A percentile compares a stretch with the other conserved stretches of the same genome.
Conservation (phyloP, 1,139 yeast species). For the Hemisphaericaspora subhashii region DNA sequence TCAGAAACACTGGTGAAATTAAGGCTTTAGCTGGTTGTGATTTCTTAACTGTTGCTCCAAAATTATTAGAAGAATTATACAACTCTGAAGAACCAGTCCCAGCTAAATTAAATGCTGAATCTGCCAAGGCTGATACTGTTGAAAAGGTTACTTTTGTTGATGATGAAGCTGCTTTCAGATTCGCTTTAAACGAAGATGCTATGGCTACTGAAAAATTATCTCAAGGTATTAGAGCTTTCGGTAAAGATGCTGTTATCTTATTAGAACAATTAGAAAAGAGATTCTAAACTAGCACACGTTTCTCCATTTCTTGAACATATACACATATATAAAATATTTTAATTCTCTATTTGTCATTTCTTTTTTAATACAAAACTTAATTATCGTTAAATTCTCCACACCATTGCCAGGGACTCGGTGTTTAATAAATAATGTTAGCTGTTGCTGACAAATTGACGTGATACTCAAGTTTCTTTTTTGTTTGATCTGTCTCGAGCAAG, state of each 20-base stretch:
- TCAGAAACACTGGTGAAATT: slow-evolving; percentile 97
- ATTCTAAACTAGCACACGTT: slow-evolving; percentile 33
- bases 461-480: too few species aligned
- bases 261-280: slow-evolving; percentile 75
- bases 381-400: neutral
- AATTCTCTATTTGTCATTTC: slow-evolving; percentile 2
- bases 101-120: slow-evolving; percentile 67
- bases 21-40: slow-evolving; percentile 97
- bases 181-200: slow-evolving; percentile 89
- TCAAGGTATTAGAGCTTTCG: slow-evolving; percentile 96
- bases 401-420: too few species aligned
- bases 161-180: slow-evolving; percentile 90
- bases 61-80: slow-evolving; percentile 83
- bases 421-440: too few species aligned
- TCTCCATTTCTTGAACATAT: neutral
- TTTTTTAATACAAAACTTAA: slow-evolving; percentile 2
- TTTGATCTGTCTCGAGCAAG: too few species aligned
- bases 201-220: slow-evolving; percentile 98
- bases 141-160: slow-evolving; percentile 80
- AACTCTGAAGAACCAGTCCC: slow-evolving; percentile 81
- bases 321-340: neutral
- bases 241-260: slow-evolving; percentile 90
- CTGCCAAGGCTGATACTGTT: slow-evolving; percentile 49
- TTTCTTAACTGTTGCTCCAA: slow-evolving; percentile 93
- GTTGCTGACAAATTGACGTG: too few species aligned